These are phyloP conservation scores for Alternaria ventricosa DNA, from an alignment of 2,329 filamentous ascomycete species.

Conservation along the genomic window DNA sequence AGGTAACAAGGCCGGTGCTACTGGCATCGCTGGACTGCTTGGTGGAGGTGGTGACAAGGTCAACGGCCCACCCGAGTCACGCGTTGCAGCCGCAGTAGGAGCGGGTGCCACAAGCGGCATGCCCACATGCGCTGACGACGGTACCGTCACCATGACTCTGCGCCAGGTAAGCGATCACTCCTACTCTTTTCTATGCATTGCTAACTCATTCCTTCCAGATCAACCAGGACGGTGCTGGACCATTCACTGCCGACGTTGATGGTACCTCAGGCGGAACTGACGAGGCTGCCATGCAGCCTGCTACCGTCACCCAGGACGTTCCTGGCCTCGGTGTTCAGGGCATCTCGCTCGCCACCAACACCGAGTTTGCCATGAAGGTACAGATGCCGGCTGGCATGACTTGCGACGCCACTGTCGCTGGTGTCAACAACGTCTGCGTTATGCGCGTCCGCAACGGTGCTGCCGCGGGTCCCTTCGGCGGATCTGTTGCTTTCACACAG, in stretches of 20 bases:
- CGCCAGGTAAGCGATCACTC: constrained; percentile 55
- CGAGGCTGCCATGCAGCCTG: constrained; percentile 64
- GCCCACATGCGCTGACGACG: constrained; percentile 67
- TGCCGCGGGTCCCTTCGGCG: constrained; percentile 70
- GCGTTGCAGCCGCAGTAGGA: constrained; percentile 63
- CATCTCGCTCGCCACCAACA: constrained; percentile 63
- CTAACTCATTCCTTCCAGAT: constrained; percentile 41
- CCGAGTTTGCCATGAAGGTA: constrained; percentile 69
- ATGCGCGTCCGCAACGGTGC: constrained; percentile 69
- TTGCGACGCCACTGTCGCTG: constrained; percentile 66
- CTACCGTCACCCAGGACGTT: constrained; percentile 66
- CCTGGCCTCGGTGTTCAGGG: constrained; percentile 65
- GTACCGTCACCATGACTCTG: constrained; percentile 68
- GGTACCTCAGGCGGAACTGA: constrained; percentile 69
- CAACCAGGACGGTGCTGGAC: constrained; percentile 74
- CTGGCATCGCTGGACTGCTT: constrained; percentile 39
- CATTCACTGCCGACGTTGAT: constrained; percentile 67
- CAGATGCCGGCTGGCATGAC: constrained; percentile 73
- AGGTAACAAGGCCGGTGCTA: constrained; percentile 30
- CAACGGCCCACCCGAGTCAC: constrained; percentile 57
- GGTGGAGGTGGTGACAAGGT: constrained; percentile 56
- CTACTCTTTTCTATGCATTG: not conserved
- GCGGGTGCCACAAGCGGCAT: constrained; percentile 61
- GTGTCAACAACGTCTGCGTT: constrained; percentile 68
- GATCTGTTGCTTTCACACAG: constrained; percentile 71